Percentiles rank a stretch among this genome's conserved stretches.
Conservation (phyloP, 345 rosid genomes). For the Physaria fendleri region DNA sequence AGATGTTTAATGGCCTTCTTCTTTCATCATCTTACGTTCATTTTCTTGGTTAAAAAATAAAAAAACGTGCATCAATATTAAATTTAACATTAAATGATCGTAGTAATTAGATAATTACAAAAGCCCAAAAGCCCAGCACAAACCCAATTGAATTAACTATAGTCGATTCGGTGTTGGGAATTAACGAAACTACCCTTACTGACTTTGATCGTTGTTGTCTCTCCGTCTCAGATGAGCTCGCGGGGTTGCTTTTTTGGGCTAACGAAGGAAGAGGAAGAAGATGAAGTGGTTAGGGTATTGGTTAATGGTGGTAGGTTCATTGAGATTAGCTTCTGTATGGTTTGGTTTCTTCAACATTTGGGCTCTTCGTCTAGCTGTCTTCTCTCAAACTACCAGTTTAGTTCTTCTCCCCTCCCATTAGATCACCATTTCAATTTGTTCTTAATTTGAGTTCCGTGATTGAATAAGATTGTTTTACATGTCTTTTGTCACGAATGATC, state of each 20-base stretch:
- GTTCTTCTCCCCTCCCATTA: not conserved
- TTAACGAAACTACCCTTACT: not conserved
- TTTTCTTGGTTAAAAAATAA: not conserved
- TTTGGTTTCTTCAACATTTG: slow-evolving; percentile 90
- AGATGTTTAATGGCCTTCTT: not conserved
- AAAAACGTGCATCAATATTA: not conserved
- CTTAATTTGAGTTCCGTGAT: not conserved
- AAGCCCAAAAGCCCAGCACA: not conserved
- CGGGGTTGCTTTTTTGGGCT: not conserved
- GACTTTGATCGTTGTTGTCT: not conserved
- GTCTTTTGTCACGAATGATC: not conserved
- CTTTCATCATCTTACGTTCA: not conserved
- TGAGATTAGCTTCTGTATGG: slow-evolving; percentile 90
- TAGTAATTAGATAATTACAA: not conserved
- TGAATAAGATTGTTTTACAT: not conserved
- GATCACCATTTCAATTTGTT: not conserved
- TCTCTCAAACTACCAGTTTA: slow-evolving; percentile 66
- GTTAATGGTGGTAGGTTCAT: slow-evolving; percentile 80
- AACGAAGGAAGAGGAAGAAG: slow-evolving; percentile 12
- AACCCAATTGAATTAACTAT: not conserved
- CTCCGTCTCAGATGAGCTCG: not conserved
- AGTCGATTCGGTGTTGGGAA: not conserved
- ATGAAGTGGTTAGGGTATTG: slow-evolving; percentile 92
- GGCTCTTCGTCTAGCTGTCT: slow-evolving; percentile 89
- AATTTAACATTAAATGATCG: not conserved